Evolutionary conservation across 139 green algal species (phyloP).

Genomic region (Pleodorina starrii): DNA sequence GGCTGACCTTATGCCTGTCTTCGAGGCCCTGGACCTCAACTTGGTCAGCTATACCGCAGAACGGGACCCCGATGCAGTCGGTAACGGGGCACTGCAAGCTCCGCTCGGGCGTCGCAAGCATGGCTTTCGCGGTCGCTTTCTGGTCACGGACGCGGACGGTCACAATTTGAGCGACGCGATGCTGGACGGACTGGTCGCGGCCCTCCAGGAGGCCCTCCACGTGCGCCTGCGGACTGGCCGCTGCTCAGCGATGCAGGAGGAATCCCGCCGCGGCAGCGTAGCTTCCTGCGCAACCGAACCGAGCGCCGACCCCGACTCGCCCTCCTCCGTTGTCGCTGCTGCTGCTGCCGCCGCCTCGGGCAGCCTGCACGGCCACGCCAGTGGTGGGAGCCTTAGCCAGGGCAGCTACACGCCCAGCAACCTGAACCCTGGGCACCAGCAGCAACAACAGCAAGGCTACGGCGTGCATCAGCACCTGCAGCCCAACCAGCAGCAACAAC

Average conservation of each 20-base stretch:
- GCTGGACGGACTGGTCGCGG: neutral
- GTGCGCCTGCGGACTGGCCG: neutral
- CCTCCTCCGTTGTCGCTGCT: neutral
- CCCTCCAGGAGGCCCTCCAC: slow-evolving; percentile 40
- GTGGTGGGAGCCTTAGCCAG: neutral
- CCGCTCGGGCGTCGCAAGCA: neutral
- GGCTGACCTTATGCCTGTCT: slow-evolving; percentile 30
- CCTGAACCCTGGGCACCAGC: neutral
- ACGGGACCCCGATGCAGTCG: neutral
- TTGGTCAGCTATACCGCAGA: slow-evolving; percentile 33
- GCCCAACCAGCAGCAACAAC: neutral
- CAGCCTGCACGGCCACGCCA: neutral
- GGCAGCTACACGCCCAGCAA: neutral
- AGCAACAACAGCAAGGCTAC: neutral
- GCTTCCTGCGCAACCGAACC: slow-evolving; percentile 26
- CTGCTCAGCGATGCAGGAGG: neutral
- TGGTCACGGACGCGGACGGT: slow-evolving; percentile 10
- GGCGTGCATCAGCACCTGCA: neutral
- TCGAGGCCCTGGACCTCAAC: slow-evolving; percentile 23
- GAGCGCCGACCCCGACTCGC: slow-evolving; percentile 33
- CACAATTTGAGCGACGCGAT: neutral
- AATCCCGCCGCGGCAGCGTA: slow-evolving; percentile 16
- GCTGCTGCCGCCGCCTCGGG: neutral
- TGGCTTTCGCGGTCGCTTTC: slow-evolving; percentile 28
- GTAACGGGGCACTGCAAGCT: neutral